These are phyloP conservation scores for Metschnikowia continentalis DNA, from an alignment of 805 yeast species.

Conservation along the genomic window DNA sequence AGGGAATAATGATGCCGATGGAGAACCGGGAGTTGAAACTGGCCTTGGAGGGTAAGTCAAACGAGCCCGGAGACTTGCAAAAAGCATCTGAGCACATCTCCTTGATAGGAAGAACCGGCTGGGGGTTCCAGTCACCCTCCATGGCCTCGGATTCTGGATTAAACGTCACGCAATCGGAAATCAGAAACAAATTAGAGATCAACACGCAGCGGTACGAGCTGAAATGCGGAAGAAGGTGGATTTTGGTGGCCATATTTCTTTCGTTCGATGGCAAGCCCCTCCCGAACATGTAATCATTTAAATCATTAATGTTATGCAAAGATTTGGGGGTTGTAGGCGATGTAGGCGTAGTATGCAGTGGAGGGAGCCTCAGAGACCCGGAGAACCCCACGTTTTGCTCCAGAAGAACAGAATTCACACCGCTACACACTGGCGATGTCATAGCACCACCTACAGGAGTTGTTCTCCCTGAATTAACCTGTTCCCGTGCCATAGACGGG, in stretches of 20 bases:
- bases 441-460: not conserved
- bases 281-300: constrained; percentile 54
- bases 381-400: not conserved
- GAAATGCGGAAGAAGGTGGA: constrained; percentile 45
- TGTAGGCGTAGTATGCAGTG: not conserved
- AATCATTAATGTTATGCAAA: constrained; percentile 41
- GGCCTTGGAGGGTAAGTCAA: constrained; percentile 3
- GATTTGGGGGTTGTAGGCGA: constrained; percentile 14
- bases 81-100: constrained; percentile 16
- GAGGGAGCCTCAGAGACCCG: not conserved
- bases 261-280: constrained; percentile 52
- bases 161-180: constrained; percentile 21
- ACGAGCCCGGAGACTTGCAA: constrained; percentile 1
- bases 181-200: constrained; percentile 44
- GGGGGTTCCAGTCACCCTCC: constrained; percentile 37
- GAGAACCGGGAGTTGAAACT: constrained; percentile 38
- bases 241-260: constrained; percentile 39
- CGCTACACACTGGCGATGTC: not conserved
- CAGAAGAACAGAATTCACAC: not conserved
- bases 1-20: constrained; percentile 46
- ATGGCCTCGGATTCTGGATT: constrained; percentile 2
- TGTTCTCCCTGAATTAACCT: not conserved
- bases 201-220: constrained; percentile 34
- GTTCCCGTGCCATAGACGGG: not conserved
- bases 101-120: constrained; percentile 34